Evolutionary conservation across 2,329 filamentous ascomycete species (phyloP), one percentile per base, ranked within the genome.

Genomic region (Tympanopsis confertula): DNA sequence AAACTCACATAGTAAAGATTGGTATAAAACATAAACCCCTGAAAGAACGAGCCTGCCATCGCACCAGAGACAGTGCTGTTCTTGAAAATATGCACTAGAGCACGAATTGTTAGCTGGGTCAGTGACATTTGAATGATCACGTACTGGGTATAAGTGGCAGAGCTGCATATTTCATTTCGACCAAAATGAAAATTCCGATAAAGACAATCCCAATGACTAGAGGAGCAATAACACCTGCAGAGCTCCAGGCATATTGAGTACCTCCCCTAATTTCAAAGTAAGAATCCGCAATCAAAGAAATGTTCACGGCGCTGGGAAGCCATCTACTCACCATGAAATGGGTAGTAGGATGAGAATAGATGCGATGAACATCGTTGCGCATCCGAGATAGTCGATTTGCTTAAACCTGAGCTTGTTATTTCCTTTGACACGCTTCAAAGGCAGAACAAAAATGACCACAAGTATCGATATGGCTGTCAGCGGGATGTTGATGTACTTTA

Each of bases 241-340:
- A 73, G 2, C 60, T 50, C 75, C 75, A 80, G 1, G 62, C 47
- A 43, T 75, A 74, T 42, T 73, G 61, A 30, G 67, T 67, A 2
- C 75, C 76, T 18, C 74, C 75, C 72, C 74, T 42, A n/a, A 79
- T 2, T 71, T 71, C 24, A 74, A 43, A 0, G 68, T 65, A 1
- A 72, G 48, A 39, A n/a, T n/a, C n/a, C n/a, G n/a, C n/a, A n/a
- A n/a, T n/a, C n/a, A n/a, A n/a, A n/a, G n/a, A n/a, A n/a, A n/a
- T n/a, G n/a, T n/a, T n/a, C n/a, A n/a, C n/a, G n/a, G n/a, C n/a
- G 5, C 13, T 20, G 13, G 14, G 14, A 4, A 19, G 14, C 29
- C 13, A 36, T 24, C 18, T 4, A 22, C 19, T 5, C 19, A 28
- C 28, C 30, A 36, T 7, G 18, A 41, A 3, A 36, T 17, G 3